These are phyloP conservation scores for Cercospora sp. DNA, from an alignment of 2,329 filamentous ascomycete genomes.

Conservation along the genomic window DNA sequence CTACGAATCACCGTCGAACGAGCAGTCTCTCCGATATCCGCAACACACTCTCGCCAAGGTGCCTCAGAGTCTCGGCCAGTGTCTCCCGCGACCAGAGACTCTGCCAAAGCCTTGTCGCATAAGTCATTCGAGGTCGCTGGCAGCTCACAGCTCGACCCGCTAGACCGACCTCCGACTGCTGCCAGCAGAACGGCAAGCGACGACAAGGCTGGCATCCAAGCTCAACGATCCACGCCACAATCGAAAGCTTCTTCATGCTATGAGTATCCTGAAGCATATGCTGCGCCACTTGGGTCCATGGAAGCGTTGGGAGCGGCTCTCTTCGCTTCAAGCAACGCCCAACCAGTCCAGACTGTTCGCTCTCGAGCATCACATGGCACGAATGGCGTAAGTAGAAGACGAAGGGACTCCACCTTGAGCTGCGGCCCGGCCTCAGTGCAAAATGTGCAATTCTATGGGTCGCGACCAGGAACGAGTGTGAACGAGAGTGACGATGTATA, in stretches of 20 bases:
- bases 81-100: slow-evolving; percentile 13
- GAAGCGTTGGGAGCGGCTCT: slow-evolving; percentile 16
- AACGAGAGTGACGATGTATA: slow-evolving; percentile 22
- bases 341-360: neutral
- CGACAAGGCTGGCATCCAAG: neutral
- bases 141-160: slow-evolving; percentile 13
- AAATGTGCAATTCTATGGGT: slow-evolving; percentile 32
- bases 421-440: slow-evolving; percentile 24
- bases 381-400: neutral
- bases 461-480: slow-evolving; percentile 22
- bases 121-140: slow-evolving; percentile 16
- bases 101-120: neutral
- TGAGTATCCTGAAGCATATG: slow-evolving; percentile 14
- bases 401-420: slow-evolving; percentile 13
- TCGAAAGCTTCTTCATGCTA: slow-evolving; percentile 5
- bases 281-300: slow-evolving; percentile 17
- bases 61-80: slow-evolving; percentile 2
- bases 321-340: slow-evolving; percentile 11
- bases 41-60: slow-evolving; percentile 11
- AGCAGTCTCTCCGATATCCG: slow-evolving; percentile 17
- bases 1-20: slow-evolving; percentile 17
- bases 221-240: neutral
- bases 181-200: slow-evolving; percentile 3
- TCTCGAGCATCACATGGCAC: neutral
- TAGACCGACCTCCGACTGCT: slow-evolving; percentile 3